These are phyloP conservation scores for Trifolium pratense DNA, from an alignment of 306 rosid genomes.

Conservation along the genomic window DNA sequence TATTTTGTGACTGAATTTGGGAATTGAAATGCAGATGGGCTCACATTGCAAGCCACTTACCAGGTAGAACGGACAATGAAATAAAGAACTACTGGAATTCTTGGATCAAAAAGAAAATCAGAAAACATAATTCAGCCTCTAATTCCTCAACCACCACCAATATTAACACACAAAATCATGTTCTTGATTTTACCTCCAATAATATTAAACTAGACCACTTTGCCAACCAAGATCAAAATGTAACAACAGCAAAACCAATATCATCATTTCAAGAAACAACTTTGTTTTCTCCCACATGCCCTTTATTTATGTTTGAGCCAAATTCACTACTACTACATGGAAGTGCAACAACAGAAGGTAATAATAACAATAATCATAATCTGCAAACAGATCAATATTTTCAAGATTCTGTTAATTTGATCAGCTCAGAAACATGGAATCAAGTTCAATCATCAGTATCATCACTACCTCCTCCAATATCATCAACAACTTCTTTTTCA, in stretches of 20 bases:
- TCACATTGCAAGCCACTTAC: conserved; percentile 93
- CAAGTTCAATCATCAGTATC: conserved; percentile 43
- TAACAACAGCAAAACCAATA: conserved; percentile 49
- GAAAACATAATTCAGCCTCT: conserved; percentile 55
- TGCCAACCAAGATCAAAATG: conserved; percentile 51
- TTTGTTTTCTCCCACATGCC: conserved; percentile 65
- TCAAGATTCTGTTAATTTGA: conserved; percentile 49
- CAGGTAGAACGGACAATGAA: conserved; percentile 95
- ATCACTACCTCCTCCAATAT: conserved; percentile 37
- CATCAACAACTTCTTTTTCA: conserved; percentile 41
- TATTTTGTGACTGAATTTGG: background rate
- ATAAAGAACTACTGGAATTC: conserved; percentile 98
- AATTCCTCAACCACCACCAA: conserved; percentile 43
- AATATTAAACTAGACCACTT: conserved; percentile 57
- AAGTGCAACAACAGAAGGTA: conserved; percentile 10
- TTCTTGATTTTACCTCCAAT: conserved; percentile 44
- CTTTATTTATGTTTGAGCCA: conserved; percentile 81
- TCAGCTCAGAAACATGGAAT: conserved; percentile 64
- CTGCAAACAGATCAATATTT: conserved; percentile 48
- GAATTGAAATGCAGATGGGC: conserved; percentile 75
- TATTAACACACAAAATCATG: conserved; percentile 13
- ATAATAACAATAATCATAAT: conserved; percentile 7
- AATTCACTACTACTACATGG: conserved; percentile 39
- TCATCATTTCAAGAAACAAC: conserved; percentile 52
- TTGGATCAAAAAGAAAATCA: conserved; percentile 91